Evolutionary conservation across 2,329 filamentous ascomycete genomes (phyloP), one percentile per base, ranked within the genome.

Genomic region (Rutstroemia sp.): DNA sequence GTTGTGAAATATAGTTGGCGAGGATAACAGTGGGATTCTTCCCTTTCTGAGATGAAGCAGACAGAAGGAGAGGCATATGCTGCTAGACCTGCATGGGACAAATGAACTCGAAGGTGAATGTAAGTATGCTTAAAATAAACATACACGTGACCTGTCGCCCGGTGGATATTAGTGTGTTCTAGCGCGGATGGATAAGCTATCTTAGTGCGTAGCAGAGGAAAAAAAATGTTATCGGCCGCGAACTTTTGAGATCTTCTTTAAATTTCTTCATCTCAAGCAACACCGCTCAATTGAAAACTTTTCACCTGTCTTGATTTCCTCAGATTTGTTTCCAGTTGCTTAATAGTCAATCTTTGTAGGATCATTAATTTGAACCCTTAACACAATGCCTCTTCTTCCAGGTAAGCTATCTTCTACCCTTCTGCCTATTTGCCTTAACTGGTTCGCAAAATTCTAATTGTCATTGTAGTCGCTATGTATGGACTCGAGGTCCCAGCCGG

Each of bases 401-500:
- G 66, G 63, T 69, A 63, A 63, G 55, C 61, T 16, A 12, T 48
- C 3, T n/a, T 16, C 23, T 16, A 14, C 37, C 34, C 19, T 45
- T 37, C 38, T 49, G 50, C 45, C 51, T 39, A 27, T 27, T 48
- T 47, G n/a, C 49, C 37, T 51, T 19, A 14, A 14, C 25, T 45
- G 12, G 30, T 44, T 39, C 53, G 19, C 27, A 51, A 51, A 38
- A 25, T 42, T 61, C 65, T 81, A 79, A 70, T 55, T 41, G 45
- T 17, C 52, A 47, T 10, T 41, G 55, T 58, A 69, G 88, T 94
- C 73, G 89, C 88, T 72, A 80, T 97, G 71, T 99, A 94, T 73
- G 91, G 92, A 75, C 87, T 96, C 65, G 86, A 90, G 78, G 88
- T 97, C 74, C 91, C 91, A 66, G 81, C 89, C 66, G 89, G 88